phyloP scores from a whole-genome alignment of 306 rosid species.

The Carpinus fangiana region DNA sequence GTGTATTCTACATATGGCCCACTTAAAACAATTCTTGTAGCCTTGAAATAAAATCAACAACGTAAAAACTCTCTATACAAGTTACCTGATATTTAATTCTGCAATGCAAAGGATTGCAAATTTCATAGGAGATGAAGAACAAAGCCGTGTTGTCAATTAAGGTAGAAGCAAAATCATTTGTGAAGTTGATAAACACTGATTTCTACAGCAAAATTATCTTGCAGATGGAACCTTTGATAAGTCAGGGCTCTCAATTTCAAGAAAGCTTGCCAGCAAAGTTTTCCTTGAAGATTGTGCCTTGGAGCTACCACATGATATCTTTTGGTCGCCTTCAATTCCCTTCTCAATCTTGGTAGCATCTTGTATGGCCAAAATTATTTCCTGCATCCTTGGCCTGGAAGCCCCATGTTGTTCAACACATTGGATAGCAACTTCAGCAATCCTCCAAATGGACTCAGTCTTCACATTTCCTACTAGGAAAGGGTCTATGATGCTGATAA shows the following conservation, averaged over 20 bases:
- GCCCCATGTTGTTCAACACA: slow-evolving; percentile 84
- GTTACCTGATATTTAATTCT: not conserved
- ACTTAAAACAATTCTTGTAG: not conserved
- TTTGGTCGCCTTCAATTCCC: slow-evolving; percentile 46
- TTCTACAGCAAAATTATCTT: slow-evolving; percentile 40
- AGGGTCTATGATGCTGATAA: slow-evolving; percentile 74
- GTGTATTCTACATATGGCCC: too few relatives aligned
- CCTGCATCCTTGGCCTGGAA: slow-evolving; percentile 95
- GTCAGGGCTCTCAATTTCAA: slow-evolving; percentile 87
- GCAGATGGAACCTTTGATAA: slow-evolving; percentile 74
- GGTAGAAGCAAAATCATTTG: slow-evolving; percentile 9
- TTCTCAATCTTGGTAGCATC: slow-evolving; percentile 79
- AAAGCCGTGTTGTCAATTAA: not conserved
- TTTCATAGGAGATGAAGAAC: not conserved
- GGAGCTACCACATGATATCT: slow-evolving; percentile 49
- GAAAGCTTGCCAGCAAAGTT: slow-evolving; percentile 86
- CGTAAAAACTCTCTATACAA: not conserved
- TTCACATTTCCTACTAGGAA: slow-evolving; percentile 59
- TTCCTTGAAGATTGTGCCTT: slow-evolving; percentile 79
- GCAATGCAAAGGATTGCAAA: slow-evolving; percentile 4
- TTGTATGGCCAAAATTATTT: slow-evolving; percentile 81
- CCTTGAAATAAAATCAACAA: not conserved
- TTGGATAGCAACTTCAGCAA: slow-evolving; percentile 83
- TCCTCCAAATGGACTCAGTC: slow-evolving; percentile 85
- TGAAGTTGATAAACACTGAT: not conserved